Percentiles rank a stretch among this genome's conserved stretches.
Conservation (phyloP, 225 moss, liverwort and hornwort species). For the Asterella californica region DNA sequence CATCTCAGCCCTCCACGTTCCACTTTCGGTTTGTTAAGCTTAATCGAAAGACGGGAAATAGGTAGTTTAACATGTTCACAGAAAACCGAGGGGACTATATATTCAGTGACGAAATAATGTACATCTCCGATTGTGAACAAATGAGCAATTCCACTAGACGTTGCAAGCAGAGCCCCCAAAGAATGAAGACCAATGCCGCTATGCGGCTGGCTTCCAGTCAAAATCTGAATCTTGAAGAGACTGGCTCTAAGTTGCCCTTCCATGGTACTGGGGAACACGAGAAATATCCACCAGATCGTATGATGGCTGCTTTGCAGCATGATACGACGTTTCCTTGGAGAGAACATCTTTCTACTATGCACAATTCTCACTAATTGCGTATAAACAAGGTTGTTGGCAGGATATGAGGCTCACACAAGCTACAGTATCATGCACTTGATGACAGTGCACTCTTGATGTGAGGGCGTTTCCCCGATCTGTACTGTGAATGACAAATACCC, state of each 20-base stretch:
- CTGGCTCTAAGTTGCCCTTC: neutral
- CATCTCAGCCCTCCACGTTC: neutral
- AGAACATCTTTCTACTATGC: constrained; percentile 16
- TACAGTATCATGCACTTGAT: constrained; percentile 5
- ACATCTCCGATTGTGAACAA: constrained; percentile 9
- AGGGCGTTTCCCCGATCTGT: neutral
- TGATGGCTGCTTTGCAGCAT: constrained; percentile 9
- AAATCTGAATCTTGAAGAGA: neutral
- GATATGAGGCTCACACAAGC: constrained; percentile 3
- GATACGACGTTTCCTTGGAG: neutral
- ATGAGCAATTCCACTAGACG: neutral
- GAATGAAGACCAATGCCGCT: constrained; percentile 4
- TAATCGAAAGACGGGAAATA: neutral
- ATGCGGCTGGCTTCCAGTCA: neutral
- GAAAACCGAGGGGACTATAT: neutral
- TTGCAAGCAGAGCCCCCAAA: constrained; percentile 16
- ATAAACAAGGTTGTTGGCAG: constrained; percentile 13
- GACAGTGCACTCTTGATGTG: constrained; percentile 11
- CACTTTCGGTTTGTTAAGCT: neutral
- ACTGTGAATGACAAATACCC: neutral
- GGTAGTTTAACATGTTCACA: neutral
- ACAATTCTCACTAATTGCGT: constrained; percentile 21
- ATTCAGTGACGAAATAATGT: constrained; percentile 21
- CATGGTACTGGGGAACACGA: neutral
- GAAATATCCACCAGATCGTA: neutral